Base-by-base conservation (phyloP, 345 rosid genomes). In the Pseudoturritis turrita region DNA sequence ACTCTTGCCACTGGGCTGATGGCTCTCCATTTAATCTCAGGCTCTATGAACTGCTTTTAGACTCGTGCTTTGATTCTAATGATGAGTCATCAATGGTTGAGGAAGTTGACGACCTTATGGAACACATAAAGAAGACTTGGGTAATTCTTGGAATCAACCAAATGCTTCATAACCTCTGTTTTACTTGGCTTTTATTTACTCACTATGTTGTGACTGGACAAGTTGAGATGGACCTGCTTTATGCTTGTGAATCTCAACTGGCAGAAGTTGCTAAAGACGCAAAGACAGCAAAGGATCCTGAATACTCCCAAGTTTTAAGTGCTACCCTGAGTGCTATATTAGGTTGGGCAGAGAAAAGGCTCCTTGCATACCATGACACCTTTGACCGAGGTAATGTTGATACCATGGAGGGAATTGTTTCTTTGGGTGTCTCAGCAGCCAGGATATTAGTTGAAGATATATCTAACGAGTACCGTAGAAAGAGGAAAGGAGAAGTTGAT, bases 271-370 rank as follows among this genome's bases (percentile, higher is more conserved):
- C 96, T 39, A 91, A 87, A 82, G 99, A 95, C 77, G 96, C 98
- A 26, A 95, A 95, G 80, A 61, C 86, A 22, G 86, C 92, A 4
- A 95, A 89, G 68, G 99, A 95, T 87, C 87, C 94, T 1, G 90
- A 86, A 14, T 95, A 91, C 72, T 80, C 96, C 14, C 88, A 85
- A 78, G 82, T 89, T 76, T 83, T 95, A 71, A 95, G 96, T 79
- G 83, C 96, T 62, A 87, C 92, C 5, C 60, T 95, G 69, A 95
- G 85, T 84, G 83, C 98, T 29, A 86, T 91, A 61, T 50, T 95
- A 81, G 91, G 97, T 54, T 95, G 99, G 99, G 93, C 93, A 47
- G 99, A 95, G 84, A 83, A 95, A 72, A 83, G 99, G 78, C 94
- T 95, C 26, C 98, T 95, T 73, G 96, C 99, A 2, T 95, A 95